Base-by-base conservation (phyloP, 768 basidiomycete species). In the Boletus pseudopeckii region DNA sequence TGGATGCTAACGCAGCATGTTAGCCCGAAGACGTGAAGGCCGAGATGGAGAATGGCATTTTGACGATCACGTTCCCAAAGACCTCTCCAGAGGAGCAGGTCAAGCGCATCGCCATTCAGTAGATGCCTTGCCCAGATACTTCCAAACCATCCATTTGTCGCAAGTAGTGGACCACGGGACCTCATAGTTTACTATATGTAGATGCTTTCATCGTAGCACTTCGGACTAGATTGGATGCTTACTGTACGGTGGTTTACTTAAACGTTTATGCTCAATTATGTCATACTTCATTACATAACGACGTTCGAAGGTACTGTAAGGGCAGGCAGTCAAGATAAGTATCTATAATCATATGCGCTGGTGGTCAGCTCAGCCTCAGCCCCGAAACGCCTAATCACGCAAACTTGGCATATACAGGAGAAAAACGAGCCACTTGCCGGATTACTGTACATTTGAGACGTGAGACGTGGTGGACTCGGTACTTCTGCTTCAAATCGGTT, bases 1-100 rank as follows among this genome's bases (percentile, higher is more conserved):
- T 7, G 48, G n/a, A 22, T 41, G 5, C 37, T 50, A 13, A 58
- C 28, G 1, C 8, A 0, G 18, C 3, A 0, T 18, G 48, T 46
- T 45, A 80, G 78, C 65, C 69, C 22, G 71, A 77, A 33, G 71
- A 77, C 32, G 73, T 81, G 52, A 76, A 73, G 50, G 80, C 80
- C 1, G 65, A 63, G 33, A 75, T 81, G 74, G 74, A 76, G 44
- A 61, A 79, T 32, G 80, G 79, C 1, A 59, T 82, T 15, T 62
- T 83, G 56, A 71, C 69, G 1, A 70, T 82, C 28, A 72, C 69
- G 17, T 82, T 81, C 69, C 79, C 80, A 15, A 78, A 73, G 67
- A 63, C 71, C 4, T 63, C 22, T 18, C 55, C 71, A 4, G 79
- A 80, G 54, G 54, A 65, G 48, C 70, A 70, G 6, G 74, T 76